A percentile compares a stretch with the other conserved stretches of the same genome.
These are phyloP conservation scores for Manihot esculenta DNA, from an alignment of 441 rosid genomes.

Conservation along the genomic window DNA sequence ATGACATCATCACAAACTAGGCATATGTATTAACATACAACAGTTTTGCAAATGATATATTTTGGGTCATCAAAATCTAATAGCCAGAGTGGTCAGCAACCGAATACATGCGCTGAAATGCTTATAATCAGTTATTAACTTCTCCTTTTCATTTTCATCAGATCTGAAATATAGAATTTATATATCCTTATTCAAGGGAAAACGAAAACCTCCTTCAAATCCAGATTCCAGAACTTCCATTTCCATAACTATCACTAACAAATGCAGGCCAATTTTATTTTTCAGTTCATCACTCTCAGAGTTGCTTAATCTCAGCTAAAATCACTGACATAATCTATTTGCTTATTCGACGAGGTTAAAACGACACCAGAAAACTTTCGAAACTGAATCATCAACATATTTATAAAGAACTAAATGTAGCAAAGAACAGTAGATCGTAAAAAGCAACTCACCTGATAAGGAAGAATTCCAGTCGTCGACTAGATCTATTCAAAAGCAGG, in stretches of 20 bases:
- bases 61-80: background rate
- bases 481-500: background rate
- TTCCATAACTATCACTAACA: background rate
- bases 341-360: no score
- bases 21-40: background rate
- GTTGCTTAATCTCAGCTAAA: background rate
- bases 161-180: background rate
- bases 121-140: background rate
- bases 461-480: background rate
- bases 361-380: background rate
- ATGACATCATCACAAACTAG: background rate
- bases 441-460: conserved; percentile 5
- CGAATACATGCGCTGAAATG: background rate
- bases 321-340: background rate
- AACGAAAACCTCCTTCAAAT: background rate
- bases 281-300: background rate
- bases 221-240: background rate
- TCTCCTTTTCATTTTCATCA: background rate
- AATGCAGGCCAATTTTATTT: background rate
- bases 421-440: background rate
- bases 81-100: background rate
- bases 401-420: background rate
- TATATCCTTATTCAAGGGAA: background rate
- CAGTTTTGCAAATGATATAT: background rate
- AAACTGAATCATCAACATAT: background rate